Evolutionary conservation across 257 asterid genomes (phyloP), one percentile per base, ranked within the genome.

Genomic region (Hygrophila difformis): DNA sequence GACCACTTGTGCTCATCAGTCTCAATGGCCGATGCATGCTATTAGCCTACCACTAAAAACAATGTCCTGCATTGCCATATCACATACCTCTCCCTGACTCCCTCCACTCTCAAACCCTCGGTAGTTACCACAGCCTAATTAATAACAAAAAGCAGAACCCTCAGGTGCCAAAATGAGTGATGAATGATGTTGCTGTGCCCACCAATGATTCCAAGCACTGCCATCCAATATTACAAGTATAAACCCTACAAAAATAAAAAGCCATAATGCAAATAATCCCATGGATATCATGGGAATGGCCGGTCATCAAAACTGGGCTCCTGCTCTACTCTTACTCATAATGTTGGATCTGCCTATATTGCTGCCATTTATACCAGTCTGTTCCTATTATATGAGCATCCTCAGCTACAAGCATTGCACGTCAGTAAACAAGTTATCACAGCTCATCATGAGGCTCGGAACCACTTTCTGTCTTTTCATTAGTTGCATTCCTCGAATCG

Each of bases 381-480:
- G 36, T 39, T 54, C 3, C 44, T 49, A 44, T 24, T 43, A 61
- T 47, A 61, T 36, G 58, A 47, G 53, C 59, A 56, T 51, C 37
- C 34, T 48, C 33, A 53, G 62, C 56, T 53, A 34, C 17, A 55
- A 24, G 55, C 24, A 50, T 56, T 34, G 44, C 46, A 28, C 7
- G 56, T 29, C 55, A 10, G 26, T 50, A 20, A 44, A 60, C 49
- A n/a, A 23, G 44, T 39, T 26, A 50, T 86, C 64, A 91, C 75
- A 91, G 59, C 74, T 91, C 98, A 60, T 91, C 98, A n/a, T 80
- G 98, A 20, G 47, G 44, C 14, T 61, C 23, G 3, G 81, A 59
- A 37, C 66, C 67, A 11, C 69, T 29, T 46, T 75, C 64, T 5
- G 66, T 51, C 49, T 67, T 65, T 54, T 40, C 78, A 21, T 64